Conservation (phyloP, 352 stramenopile genomes). For the Phytophthora vignae region DNA sequence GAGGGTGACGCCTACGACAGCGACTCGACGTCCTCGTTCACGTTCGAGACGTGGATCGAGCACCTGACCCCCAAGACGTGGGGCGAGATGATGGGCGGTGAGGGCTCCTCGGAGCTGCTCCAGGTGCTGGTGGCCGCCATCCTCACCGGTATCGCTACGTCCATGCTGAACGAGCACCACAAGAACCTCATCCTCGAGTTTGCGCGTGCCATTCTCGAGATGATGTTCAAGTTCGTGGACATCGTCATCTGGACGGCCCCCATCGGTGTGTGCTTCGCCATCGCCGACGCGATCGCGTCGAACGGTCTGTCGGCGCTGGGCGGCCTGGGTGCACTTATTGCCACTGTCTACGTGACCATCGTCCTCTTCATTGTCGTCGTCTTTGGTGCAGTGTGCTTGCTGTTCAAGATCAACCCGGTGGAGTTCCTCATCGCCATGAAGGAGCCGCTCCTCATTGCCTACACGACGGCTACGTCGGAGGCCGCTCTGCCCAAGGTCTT, state of each 20-base stretch:
- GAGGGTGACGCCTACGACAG: slow-evolving; percentile 47
- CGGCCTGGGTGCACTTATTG: slow-evolving; percentile 50
- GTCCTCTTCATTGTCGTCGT: slow-evolving; percentile 59
- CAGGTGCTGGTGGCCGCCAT: slow-evolving; percentile 63
- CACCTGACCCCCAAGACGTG: slow-evolving; percentile 75
- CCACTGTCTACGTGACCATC: slow-evolving; percentile 57
- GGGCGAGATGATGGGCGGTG: slow-evolving; percentile 74
- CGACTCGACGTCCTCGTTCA: slow-evolving; percentile 34
- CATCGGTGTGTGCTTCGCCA: slow-evolving; percentile 64
- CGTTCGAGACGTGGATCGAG: slow-evolving; percentile 62
- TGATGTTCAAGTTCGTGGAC: slow-evolving; percentile 78
- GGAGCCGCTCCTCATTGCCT: slow-evolving; percentile 69
- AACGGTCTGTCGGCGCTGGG: slow-evolving; percentile 56
- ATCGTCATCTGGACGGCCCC: slow-evolving; percentile 74
- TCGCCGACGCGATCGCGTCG: slow-evolving; percentile 57
- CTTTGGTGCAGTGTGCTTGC: slow-evolving; percentile 31
- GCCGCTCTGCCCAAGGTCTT: slow-evolving; percentile 69
- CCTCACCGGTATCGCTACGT: slow-evolving; percentile 50
- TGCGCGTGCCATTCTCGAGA: slow-evolving; percentile 55
- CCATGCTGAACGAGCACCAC: slow-evolving; percentile 39
- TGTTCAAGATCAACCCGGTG: too few relatives aligned
- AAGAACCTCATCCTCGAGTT: slow-evolving; percentile 59
- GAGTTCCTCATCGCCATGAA: slow-evolving; percentile 60
- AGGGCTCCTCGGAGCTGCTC: slow-evolving; percentile 61
- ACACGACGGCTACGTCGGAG: slow-evolving; percentile 64